phyloP scores from a whole-genome alignment of 257 asterid species.

The Orobanche coerulescens region DNA sequence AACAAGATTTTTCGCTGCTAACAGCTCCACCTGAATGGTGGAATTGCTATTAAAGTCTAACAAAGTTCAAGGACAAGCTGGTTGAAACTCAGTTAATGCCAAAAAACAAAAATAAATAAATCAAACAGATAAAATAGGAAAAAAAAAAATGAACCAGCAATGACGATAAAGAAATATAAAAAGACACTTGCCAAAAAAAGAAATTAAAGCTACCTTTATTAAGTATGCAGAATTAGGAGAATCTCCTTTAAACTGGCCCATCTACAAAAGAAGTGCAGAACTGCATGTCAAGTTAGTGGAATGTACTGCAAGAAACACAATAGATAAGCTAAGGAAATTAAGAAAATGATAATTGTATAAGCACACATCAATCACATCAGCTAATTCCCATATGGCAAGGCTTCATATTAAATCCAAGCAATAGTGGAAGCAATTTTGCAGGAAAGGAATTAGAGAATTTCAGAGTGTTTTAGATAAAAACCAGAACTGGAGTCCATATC shows the following conservation, averaged over 20 bases:
- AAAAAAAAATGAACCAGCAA: slow-evolving; percentile 5
- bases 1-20: slow-evolving; percentile 87
- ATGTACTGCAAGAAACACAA: slow-evolving; percentile 39
- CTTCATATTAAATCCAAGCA: slow-evolving; percentile 2
- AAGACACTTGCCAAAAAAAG: slow-evolving; percentile 2
- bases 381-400: slow-evolving; percentile 1
- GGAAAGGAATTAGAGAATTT: not conserved
- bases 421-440: not conserved
- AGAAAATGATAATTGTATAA: not conserved
- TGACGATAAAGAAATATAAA: not conserved
- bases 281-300: slow-evolving; percentile 80
- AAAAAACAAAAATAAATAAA: not conserved
- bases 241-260: slow-evolving; percentile 57
- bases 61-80: slow-evolving; percentile 11
- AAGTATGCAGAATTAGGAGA: slow-evolving; percentile 54
- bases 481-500: slow-evolving; percentile 2
- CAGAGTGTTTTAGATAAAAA: not conserved
- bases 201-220: slow-evolving; percentile 48
- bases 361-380: slow-evolving; percentile 13
- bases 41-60: slow-evolving; percentile 20
- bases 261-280: slow-evolving; percentile 88
- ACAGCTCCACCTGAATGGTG: slow-evolving; percentile 62
- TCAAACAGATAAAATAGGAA: not conserved
- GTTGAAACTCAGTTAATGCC: slow-evolving; percentile 3
- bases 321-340: slow-evolving; percentile 14